Evolutionary conservation across 768 basidiomycete species (phyloP).

Genomic region (Lentinula raphanica): DNA sequence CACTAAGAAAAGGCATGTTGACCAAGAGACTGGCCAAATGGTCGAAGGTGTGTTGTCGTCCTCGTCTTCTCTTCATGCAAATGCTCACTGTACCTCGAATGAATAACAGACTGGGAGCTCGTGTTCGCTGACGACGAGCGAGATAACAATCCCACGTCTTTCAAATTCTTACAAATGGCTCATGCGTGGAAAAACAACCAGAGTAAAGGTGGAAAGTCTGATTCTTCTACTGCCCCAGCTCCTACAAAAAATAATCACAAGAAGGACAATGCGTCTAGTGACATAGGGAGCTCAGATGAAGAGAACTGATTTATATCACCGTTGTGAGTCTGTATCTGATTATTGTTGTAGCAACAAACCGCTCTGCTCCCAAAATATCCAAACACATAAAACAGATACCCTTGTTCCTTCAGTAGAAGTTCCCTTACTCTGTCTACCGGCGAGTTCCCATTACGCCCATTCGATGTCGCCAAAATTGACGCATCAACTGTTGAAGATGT

Average conservation of each 20-base stretch:
- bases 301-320: constrained; percentile 17
- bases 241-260: constrained; percentile 9
- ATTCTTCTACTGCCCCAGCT: constrained; percentile 27
- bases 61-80: not conserved
- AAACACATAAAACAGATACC: not conserved
- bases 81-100: not conserved
- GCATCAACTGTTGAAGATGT: constrained; percentile 43
- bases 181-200: constrained; percentile 79
- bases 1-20: constrained; percentile 77
- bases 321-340: not conserved
- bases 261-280: constrained; percentile 37
- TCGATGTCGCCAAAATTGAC: constrained; percentile 55
- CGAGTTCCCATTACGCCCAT: constrained; percentile 34
- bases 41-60: constrained; percentile 63
- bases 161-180: constrained; percentile 95
- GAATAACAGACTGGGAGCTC: constrained; percentile 77
- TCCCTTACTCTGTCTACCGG: constrained; percentile 17
- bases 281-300: constrained; percentile 52
- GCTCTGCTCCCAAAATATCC: not conserved
- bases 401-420: not conserved
- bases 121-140: constrained; percentile 95
- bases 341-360: not conserved
- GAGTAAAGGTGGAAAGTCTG: constrained; percentile 30
- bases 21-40: constrained; percentile 77
- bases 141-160: constrained; percentile 86